phyloP scores from a whole-genome alignment of 148 eudicot genomes.

The Bassia scoparia region DNA sequence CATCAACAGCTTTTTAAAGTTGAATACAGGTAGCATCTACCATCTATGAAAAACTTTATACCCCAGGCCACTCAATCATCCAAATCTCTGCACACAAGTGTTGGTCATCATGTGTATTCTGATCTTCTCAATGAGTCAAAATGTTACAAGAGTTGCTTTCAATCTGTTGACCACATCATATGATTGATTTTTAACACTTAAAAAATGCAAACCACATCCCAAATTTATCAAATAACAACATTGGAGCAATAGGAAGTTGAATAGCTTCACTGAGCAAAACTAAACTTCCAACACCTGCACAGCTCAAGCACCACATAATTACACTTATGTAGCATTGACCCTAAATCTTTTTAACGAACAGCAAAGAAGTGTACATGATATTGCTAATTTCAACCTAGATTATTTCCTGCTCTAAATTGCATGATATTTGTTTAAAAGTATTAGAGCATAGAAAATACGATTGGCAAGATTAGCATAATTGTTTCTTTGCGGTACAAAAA shows the following conservation, averaged over 20 bases:
- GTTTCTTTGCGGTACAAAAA: background rate
- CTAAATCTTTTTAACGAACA: background rate
- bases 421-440: background rate
- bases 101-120: background rate
- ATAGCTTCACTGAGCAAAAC: background rate
- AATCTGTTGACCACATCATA: background rate
- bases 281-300: background rate
- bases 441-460: background rate
- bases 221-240: background rate
- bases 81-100: background rate
- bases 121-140: slow-evolving; percentile 1
- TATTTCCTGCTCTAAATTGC: background rate
- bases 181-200: background rate
- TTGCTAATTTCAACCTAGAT: background rate
- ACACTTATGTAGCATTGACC: background rate
- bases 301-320: background rate
- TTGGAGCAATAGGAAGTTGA: background rate
- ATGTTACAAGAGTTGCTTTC: background rate
- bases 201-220: background rate
- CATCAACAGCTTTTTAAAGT: background rate
- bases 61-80: background rate
- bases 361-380: background rate
- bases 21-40: background rate
- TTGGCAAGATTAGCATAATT: background rate
- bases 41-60: background rate